These are phyloP conservation scores for Alternaria gansuensis DNA, from an alignment of 2,329 filamentous ascomycete species.

Conservation along the genomic window DNA sequence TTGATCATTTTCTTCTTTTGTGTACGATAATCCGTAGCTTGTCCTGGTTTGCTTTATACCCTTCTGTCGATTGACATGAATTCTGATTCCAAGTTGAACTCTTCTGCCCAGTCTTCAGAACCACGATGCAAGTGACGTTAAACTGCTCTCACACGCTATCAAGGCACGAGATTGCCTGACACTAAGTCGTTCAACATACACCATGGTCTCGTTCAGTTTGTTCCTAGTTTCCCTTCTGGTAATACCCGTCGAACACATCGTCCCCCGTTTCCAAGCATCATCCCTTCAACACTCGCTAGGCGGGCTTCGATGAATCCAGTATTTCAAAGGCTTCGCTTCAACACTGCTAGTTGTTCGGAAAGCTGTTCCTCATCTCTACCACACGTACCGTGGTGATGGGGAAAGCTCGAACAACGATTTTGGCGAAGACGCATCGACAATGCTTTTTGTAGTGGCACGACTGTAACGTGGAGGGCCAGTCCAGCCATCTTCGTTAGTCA, in stretches of 20 bases:
- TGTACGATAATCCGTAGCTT: neutral
- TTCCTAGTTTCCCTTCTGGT: neutral
- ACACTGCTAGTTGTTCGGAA: too few species aligned
- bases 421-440: neutral
- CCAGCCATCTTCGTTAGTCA: neutral
- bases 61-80: constrained; percentile 2
- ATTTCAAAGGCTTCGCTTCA: too few species aligned
- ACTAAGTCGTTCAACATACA: neutral
- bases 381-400: neutral
- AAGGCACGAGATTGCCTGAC: neutral
- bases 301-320: too few species aligned
- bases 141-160: neutral
- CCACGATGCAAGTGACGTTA: neutral
- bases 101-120: neutral
- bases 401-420: neutral
- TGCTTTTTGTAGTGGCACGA: neutral
- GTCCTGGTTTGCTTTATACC: constrained; percentile 16
- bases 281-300: too few species aligned
- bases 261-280: too few species aligned
- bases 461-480: neutral
- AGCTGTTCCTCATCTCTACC: neutral
- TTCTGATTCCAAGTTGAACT: neutral
- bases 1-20: neutral
- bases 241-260: too few species aligned
- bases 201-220: neutral